phyloP scores from a whole-genome alignment of 2,329 filamentous ascomycete species.

The Colletotrichum liaoningense region DNA sequence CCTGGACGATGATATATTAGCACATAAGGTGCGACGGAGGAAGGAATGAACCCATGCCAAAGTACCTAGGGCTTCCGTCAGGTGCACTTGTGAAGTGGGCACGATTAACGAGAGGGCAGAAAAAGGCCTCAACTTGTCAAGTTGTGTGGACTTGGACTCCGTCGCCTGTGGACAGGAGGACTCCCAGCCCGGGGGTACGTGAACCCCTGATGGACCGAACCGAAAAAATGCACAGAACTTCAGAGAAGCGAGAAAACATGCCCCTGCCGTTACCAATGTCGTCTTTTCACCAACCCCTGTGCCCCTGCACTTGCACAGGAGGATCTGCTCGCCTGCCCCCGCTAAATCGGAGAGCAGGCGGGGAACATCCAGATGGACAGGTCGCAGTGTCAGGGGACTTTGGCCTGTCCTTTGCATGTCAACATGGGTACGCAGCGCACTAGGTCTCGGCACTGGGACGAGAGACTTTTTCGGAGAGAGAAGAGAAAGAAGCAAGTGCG shows the following conservation, averaged over 20 bases:
- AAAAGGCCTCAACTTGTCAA: slow-evolving; percentile 12
- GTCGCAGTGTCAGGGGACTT: slow-evolving; percentile 23
- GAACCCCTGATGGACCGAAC: not conserved
- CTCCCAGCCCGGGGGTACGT: slow-evolving; percentile 4
- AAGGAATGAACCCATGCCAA: not conserved
- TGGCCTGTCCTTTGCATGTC: slow-evolving; percentile 12
- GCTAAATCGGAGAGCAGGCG: not conserved
- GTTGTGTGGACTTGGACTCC: slow-evolving; percentile 5
- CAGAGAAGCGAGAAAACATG: slow-evolving; percentile 22
- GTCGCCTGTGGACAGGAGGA: not conserved
- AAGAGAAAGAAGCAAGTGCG: not conserved
- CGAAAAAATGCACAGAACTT: not conserved
- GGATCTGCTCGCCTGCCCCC: slow-evolving; percentile 18
- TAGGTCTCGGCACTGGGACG: slow-evolving; percentile 27
- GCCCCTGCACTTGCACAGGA: slow-evolving; percentile 14
- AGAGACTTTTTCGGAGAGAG: not conserved
- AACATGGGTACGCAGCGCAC: not conserved
- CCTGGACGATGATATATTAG: not conserved
- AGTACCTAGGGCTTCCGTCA: slow-evolving; percentile 1
- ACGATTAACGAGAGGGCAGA: slow-evolving; percentile 14
- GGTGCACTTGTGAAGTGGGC: not conserved
- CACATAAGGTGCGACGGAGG: not conserved
- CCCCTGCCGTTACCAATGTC: slow-evolving; percentile 1
- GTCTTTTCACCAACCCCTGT: slow-evolving; percentile 10
- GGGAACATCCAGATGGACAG: slow-evolving; percentile 22